Evolutionary conservation across 1,139 yeast genomes (phyloP), one percentile per base, ranked within the genome.

Genomic region (Magnusiomyces suaveolens): DNA sequence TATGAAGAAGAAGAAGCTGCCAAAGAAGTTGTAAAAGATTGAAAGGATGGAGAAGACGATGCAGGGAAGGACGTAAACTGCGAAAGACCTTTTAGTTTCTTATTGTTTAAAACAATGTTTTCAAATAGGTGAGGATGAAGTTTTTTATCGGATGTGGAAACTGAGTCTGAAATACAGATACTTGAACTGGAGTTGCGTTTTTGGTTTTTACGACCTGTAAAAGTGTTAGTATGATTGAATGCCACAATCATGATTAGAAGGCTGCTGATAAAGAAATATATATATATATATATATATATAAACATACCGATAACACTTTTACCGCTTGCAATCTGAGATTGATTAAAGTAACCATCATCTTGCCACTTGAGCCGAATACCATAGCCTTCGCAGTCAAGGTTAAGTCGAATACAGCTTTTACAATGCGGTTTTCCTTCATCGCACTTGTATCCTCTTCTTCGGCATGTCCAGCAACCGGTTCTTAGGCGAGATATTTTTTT

Each of bases 401-500:
- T 60, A 50, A 64, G 56, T 18, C 57, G 53, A 8, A 49, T 21
- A 26, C 57, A 55, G 50, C 54, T 55, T 39, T 55, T 44, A 43
- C 57, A 55, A 18, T 24, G 43, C 20, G 56, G 53, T 61, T 79
- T 80, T 0, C 71, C 72, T 66, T 87, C 95, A 65, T 87, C 95
- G 73, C 96, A 87, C 66, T 87, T 87, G 56, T 87, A 90, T 56
- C 95, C 74, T 65, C 95, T 74, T 62, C 79, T 77, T 64, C 87
- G 85, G 67, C 96, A 87, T 0, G 92, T 84, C 59, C 83, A 79
- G 67, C 96, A 87, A 0, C 95, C 95, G 2, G 49, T n/a, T 20
- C 49, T 26, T 16, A 46, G 38, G 16, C 49, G 49, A 14, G 49
- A 46, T 20, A 46, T 46, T 18, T 46, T 46, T 20, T 46, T 26